phyloP scores from a whole-genome alignment of 441 rosid genomes.

The Jatropha podagrica region DNA sequence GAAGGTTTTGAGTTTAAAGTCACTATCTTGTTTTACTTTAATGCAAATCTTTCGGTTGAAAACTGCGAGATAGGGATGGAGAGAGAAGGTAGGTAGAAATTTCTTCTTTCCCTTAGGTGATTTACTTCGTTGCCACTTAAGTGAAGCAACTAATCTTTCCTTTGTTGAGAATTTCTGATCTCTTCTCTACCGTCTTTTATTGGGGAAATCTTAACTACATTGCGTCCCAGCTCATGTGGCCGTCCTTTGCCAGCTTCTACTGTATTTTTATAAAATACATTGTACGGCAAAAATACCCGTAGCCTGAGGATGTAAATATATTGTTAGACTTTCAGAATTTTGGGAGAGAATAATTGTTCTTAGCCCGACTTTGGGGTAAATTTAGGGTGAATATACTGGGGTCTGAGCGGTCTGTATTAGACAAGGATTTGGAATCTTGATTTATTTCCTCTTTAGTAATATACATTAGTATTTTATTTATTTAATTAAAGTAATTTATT shows the following conservation, averaged over 20 bases:
- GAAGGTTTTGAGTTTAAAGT: slow-evolving; percentile 16
- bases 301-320: neutral
- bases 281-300: slow-evolving; percentile 40
- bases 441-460: too few relatives aligned
- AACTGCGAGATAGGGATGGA: slow-evolving; percentile 2
- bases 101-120: neutral
- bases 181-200: slow-evolving; percentile 24
- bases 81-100: slow-evolving; percentile 11
- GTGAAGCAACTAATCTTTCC: slow-evolving; percentile 14
- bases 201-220: slow-evolving; percentile 35
- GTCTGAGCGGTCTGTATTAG: too few relatives aligned
- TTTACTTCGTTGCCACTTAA: slow-evolving; percentile 18
- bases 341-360: too few relatives aligned
- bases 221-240: slow-evolving; percentile 57
- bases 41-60: slow-evolving; percentile 12
- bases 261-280: slow-evolving; percentile 9
- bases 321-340: too few relatives aligned
- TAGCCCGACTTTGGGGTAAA: too few relatives aligned
- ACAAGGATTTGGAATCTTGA: too few relatives aligned
- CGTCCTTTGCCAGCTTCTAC: slow-evolving; percentile 22
- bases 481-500: too few relatives aligned
- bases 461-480: too few relatives aligned
- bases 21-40: slow-evolving; percentile 17
- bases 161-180: slow-evolving; percentile 15
- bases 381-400: too few relatives aligned